phyloP scores from a whole-genome alignment of 2,329 filamentous ascomycete genomes.

The Verticillium dahliae region DNA sequence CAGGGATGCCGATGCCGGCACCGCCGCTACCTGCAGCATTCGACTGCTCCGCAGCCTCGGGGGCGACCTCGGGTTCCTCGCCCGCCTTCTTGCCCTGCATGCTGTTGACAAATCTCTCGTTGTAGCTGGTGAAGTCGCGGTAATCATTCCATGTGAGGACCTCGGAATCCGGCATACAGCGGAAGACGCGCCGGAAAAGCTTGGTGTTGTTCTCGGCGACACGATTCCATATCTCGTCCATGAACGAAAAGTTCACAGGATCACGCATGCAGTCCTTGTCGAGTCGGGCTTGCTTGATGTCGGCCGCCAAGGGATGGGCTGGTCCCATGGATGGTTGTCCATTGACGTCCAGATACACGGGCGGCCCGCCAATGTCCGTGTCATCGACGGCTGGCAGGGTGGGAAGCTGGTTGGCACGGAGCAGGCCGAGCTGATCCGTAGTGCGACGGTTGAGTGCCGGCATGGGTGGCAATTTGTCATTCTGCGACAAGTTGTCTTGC shows the following conservation, averaged over 20 bases:
- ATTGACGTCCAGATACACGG: conserved; percentile 47
- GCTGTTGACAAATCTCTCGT: conserved; percentile 66
- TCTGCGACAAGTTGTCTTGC: conserved; percentile 21
- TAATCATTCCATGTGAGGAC: conserved; percentile 93
- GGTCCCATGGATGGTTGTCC: conserved; percentile 37
- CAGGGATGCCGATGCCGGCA: conserved; percentile 35
- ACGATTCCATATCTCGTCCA: conserved; percentile 79
- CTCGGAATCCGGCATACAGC: conserved; percentile 94
- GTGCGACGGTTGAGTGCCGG: conserved; percentile 52
- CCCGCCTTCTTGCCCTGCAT: conserved; percentile 46
- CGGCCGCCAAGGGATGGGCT: conserved; percentile 51
- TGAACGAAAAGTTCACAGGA: conserved; percentile 75
- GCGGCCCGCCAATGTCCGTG: conserved; percentile 73
- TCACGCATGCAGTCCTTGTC: conserved; percentile 93
- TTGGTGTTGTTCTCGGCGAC: conserved; percentile 93
- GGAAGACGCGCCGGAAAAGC: conserved; percentile 87
- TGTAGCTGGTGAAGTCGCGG: conserved; percentile 73
- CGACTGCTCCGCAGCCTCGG: conserved; percentile 14
- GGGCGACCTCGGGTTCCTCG: conserved; percentile 40
- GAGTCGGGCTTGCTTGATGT: conserved; percentile 68
- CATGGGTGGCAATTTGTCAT: conserved; percentile 51
- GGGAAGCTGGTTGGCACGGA: conserved; percentile 62
- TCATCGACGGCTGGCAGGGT: conserved; percentile 67
- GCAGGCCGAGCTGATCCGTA: conserved; percentile 62
- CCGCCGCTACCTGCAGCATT: conserved; percentile 19